These are phyloP conservation scores for Corrigiola litoralis DNA, from an alignment of 179 eudicot species.

Conservation along the genomic window DNA sequence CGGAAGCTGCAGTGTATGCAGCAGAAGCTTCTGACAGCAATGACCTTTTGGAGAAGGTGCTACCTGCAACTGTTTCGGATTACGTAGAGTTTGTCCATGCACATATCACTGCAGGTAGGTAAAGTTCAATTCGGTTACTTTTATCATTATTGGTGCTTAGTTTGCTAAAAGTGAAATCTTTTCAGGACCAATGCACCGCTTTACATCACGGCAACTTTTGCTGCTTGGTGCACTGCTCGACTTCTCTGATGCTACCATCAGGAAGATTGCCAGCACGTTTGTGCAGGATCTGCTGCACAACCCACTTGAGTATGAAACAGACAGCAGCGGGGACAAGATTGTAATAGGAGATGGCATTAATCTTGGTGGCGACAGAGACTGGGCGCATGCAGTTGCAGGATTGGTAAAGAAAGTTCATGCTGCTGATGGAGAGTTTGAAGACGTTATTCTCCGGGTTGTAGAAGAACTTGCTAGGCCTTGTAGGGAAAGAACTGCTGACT, in stretches of 20 bases:
- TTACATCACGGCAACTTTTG: slow-evolving; percentile 80
- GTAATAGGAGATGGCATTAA: slow-evolving; percentile 89
- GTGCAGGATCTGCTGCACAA: slow-evolving; percentile 57
- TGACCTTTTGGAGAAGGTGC: slow-evolving; percentile 81
- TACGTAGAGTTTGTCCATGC: slow-evolving; percentile 75
- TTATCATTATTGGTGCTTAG: slow-evolving; percentile 1
- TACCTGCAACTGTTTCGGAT: slow-evolving; percentile 74
- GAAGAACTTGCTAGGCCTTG: slow-evolving; percentile 88
- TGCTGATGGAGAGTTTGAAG: slow-evolving; percentile 89
- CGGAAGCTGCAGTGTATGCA: slow-evolving; percentile 95
- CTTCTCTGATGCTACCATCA: slow-evolving; percentile 79
- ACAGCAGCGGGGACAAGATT: slow-evolving; percentile 52
- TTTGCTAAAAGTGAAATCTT: slow-evolving; percentile 14
- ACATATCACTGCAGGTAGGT: slow-evolving; percentile 81
- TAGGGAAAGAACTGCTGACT: slow-evolving; percentile 92
- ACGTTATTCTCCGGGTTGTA: slow-evolving; percentile 57
- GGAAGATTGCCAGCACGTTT: slow-evolving; percentile 69
- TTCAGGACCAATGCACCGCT: slow-evolving; percentile 73
- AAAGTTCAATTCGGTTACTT: slow-evolving; percentile 10
- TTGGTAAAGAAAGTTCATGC: slow-evolving; percentile 75
- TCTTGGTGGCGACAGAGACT: slow-evolving; percentile 84
- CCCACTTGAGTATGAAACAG: slow-evolving; percentile 63
- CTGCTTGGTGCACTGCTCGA: slow-evolving; percentile 90
- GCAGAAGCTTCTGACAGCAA: slow-evolving; percentile 87
- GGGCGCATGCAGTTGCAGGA: slow-evolving; percentile 80